Evolutionary conservation across 1,139 yeast genomes (phyloP), one percentile per base, ranked within the genome.

Genomic region (Eremothecium cymbalariae): DNA sequence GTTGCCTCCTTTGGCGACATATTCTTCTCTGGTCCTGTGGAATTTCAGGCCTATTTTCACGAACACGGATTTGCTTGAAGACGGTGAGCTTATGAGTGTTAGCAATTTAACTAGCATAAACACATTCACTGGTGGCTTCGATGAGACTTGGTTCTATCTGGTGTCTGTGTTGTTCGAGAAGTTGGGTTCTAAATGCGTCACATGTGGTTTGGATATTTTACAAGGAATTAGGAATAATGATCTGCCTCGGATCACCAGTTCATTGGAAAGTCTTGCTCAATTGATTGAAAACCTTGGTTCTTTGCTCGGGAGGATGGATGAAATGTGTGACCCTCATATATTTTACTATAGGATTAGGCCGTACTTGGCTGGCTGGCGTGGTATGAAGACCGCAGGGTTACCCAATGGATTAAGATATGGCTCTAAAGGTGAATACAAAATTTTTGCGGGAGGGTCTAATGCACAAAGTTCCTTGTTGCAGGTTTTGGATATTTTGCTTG

Each of bases 391-490:
- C 42, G 86, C 81, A 1, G 96, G 96, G 0, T 67, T 88, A 38
- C 72, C 85, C 33, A 59, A 74, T 38, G 96, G 96, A 1, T 77
- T 86, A 1, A 62, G 68, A 32, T 86, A 86, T 53, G 95, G 95
- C 5, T 64, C 72, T 36, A 88, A 81, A 42, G 47, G 59, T 1
- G 59, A 50, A 15, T 79, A 76, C 36, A 67, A 83, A 42, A 59
- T 68, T 19, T 82, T 72, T 55, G 69, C 94, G 5, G 97, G 97
- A 16, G 97, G 97, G 0, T 83, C 95, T 8, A 88, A 88, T 55
- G 96, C 95, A 0, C 97, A 88, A 59, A 77, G 90, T 32, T 84
- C 95, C 2, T 65, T 86, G 45, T 82, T 88, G 41, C 96, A 88
- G 59, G 80, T 85, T 26, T 65, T 88, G 44, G 97, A 88, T 54